Conservation (phyloP, 2,329 filamentous ascomycete species). For the Verticillium klebahnii region DNA sequence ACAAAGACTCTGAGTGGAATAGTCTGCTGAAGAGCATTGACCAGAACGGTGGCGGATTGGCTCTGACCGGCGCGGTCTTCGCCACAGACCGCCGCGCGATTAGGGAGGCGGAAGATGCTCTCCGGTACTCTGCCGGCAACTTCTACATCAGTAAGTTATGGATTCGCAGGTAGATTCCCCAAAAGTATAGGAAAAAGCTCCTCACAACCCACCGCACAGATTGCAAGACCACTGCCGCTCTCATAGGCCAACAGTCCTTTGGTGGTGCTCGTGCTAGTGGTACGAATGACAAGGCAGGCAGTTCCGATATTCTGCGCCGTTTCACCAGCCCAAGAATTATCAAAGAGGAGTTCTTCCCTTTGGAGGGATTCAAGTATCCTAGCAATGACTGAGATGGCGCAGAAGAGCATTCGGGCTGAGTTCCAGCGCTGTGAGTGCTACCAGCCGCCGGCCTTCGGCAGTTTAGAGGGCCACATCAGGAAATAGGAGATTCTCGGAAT, state of each 20-base stretch:
- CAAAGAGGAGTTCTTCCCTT: conserved; percentile 42
- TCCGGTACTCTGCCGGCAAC: conserved; percentile 52
- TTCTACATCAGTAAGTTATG: conserved; percentile 43
- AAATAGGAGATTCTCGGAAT: too few relatives aligned
- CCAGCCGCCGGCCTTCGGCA: neutral
- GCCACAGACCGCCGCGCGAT: conserved; percentile 42
- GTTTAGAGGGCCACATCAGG: neutral
- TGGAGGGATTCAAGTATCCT: conserved; percentile 36
- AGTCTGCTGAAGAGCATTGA: conserved; percentile 32
- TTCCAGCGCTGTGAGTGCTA: neutral
- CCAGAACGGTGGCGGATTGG: conserved; percentile 32
- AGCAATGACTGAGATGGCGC: conserved; percentile 34
- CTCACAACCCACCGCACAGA: conserved; percentile 16
- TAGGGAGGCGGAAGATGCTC: conserved; percentile 42
- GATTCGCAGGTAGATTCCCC: neutral
- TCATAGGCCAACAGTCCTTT: conserved; percentile 53
- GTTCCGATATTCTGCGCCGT: conserved; percentile 40
- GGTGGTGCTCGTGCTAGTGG: conserved; percentile 47
- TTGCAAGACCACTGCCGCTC: conserved; percentile 52
- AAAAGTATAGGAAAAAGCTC: neutral
- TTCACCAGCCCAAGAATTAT: conserved; percentile 48
- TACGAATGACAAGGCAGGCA: conserved; percentile 54
- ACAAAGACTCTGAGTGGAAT: conserved; percentile 37
- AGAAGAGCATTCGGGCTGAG: neutral
- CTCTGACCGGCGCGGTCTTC: conserved; percentile 45